A percentile compares a stretch with the other conserved stretches of the same genome.
Conservation (phyloP, 176 grass and related monocot species). For the Carex pumila region DNA sequence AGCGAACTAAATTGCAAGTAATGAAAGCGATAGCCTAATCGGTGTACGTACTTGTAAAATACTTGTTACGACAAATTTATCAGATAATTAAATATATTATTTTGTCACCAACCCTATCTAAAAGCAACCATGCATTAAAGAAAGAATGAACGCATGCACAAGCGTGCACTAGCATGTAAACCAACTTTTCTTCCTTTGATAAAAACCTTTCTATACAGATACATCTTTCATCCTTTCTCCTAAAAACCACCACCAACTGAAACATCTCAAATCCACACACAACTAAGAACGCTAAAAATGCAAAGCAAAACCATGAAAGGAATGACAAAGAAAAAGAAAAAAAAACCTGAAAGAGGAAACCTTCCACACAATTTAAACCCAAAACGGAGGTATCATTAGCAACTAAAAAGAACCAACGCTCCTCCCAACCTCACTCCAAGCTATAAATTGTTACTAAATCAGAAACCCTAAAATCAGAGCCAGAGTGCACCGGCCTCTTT, state of each 20-base stretch:
- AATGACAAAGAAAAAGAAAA: background rate
- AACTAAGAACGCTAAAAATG: background rate
- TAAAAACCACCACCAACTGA: conserved; percentile 6
- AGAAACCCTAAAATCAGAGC: conserved; percentile 45
- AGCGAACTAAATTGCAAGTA: background rate
- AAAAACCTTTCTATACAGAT: conserved; percentile 24
- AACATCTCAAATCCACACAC: conserved; percentile 3
- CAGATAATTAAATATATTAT: background rate
- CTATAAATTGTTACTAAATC: conserved; percentile 1
- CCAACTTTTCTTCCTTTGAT: conserved; percentile 14
- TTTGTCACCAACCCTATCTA: background rate
- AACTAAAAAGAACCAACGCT: conserved; percentile 19
- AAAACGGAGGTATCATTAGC: conserved; percentile 26
- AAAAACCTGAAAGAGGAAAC: background rate
- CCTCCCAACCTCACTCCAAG: conserved; percentile 20
- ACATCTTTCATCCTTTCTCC: conserved; percentile 10
- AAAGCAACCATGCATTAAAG: too few species aligned
- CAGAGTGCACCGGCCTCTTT: conserved; percentile 94
- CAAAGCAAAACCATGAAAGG: conserved; percentile 8
- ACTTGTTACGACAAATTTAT: background rate
- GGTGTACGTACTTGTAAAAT: background rate
- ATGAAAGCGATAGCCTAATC: background rate
- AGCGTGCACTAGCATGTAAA: background rate
- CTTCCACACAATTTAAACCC: conserved; percentile 15
- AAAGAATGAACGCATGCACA: background rate